These are phyloP conservation scores for Penicillium crystallinum DNA, from an alignment of 495 filamentous ascomycete genomes.

Conservation along the genomic window DNA sequence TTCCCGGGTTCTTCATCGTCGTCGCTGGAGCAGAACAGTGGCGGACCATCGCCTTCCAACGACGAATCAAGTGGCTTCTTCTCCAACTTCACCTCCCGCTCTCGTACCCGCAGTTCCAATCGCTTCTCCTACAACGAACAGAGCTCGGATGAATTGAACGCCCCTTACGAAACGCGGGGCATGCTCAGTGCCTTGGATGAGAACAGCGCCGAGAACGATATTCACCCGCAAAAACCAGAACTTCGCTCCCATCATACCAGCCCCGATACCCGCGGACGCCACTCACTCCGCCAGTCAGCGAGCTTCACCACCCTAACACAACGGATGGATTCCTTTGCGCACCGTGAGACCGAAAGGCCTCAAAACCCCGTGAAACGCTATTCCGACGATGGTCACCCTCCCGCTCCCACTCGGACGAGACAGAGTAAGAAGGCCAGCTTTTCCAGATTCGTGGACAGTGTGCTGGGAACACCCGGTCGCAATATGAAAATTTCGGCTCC, in stretches of 20 bases:
- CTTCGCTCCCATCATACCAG: constrained; percentile 53
- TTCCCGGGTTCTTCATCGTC: constrained; percentile 48
- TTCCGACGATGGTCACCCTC: constrained; percentile 73
- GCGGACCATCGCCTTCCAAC: constrained; percentile 44
- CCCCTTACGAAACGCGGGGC: constrained; percentile 62
- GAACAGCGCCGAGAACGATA: constrained; percentile 49
- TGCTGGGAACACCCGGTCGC: constrained; percentile 83
- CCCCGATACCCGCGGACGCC: constrained; percentile 54
- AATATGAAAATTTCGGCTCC: constrained; percentile 85
- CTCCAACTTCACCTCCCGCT: constrained; percentile 27
- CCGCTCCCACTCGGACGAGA: constrained; percentile 50
- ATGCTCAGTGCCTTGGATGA: constrained; percentile 63
- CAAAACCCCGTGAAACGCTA: constrained; percentile 67
- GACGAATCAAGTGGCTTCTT: constrained; percentile 36
- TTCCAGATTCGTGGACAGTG: constrained; percentile 88
- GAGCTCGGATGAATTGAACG: constrained; percentile 65
- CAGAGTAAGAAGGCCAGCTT: constrained; percentile 87
- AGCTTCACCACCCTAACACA: constrained; percentile 67
- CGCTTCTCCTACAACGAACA: constrained; percentile 55
- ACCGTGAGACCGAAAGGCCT: constrained; percentile 34
- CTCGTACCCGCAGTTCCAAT: constrained; percentile 34
- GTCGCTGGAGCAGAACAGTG: constrained; percentile 44
- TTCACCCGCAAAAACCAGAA: constrained; percentile 39
- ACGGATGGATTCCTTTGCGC: constrained; percentile 50
- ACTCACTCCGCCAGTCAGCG: constrained; percentile 64